Evolutionary conservation across 371 early-diverging fungal species (phyloP), one percentile per base, ranked within the genome.

Genomic region (Mortierella sp.): DNA sequence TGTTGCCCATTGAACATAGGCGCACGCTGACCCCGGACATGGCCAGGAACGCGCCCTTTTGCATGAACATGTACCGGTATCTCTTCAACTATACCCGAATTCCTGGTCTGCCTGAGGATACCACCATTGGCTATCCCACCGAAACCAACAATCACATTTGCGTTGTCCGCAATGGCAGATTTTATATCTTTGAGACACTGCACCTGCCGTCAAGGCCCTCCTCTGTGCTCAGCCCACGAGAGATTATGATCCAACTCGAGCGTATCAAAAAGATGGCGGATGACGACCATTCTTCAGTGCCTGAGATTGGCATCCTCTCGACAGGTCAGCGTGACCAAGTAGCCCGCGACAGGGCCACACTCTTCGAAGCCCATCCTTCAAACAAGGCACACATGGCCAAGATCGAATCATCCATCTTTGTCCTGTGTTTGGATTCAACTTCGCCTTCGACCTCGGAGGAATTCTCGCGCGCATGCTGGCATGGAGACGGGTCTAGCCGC

Each of bases 401-500:
- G 63, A 90, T 97, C 66, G 95, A 96, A 79, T 84, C 88, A 29
- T 84, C 96, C 19, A 86, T 90, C 17, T 94, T 96, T 79, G 86
- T 94, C 39, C 86, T 97, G 55, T 94, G 95, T 73, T 87, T 97
- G 44, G 97, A 96, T 77, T 89, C 90, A 64, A 79, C 83, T 17
- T 82, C 82, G 3, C 97, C 97, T 16, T 85, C 88, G n/a, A 93
- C 95, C 40, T 87, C 90, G 41, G 94, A 94, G 54, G 95, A 96
- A 73, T 82, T 88, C 44, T 84, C 85, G 21, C 90, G 91, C 52
- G 88, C 88, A 22, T 92, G 91, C 82, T 97, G 96, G 96, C 96
- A 95, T 63, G 96, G 95, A 34, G 91, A 95, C 65, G 97, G 95
- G 21, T 86, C 87, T 54, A 96, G 96, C 83, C 91, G 97, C 54